Evolutionary conservation across 805 yeast species (phyloP).

Genomic region (Candida patagonica): DNA sequence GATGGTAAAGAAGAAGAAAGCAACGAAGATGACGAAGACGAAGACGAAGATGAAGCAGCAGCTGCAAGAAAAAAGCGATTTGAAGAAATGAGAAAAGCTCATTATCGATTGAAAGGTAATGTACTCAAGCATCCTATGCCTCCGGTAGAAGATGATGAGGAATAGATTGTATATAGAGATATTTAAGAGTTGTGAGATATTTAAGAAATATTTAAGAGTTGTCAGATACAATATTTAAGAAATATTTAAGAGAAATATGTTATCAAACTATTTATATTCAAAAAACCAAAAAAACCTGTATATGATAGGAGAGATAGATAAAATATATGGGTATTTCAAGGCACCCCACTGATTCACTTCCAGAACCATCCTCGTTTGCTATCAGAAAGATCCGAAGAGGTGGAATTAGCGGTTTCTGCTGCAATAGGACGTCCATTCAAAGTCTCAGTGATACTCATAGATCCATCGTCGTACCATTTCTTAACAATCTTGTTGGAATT

Average conservation of each 20-base stretch:
- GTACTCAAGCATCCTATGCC: slow-evolving; percentile 20
- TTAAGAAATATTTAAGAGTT: too few species aligned
- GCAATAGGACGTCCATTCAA: slow-evolving; percentile 5
- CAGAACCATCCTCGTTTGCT: slow-evolving; percentile 26
- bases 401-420: slow-evolving; percentile 8
- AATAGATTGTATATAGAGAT: too few species aligned
- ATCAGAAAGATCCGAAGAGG: too few species aligned
- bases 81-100: slow-evolving; percentile 71
- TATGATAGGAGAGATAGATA: neutral
- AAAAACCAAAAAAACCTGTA: too few species aligned
- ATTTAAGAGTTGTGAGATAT: too few species aligned
- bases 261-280: too few species aligned
- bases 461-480: slow-evolving; percentile 28
- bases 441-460: slow-evolving; percentile 21
- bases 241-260: too few species aligned
- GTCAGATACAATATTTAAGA: too few species aligned
- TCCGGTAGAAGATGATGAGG: slow-evolving; percentile 23
- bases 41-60: slow-evolving; percentile 36
- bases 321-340: too few species aligned
- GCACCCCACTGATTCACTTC: too few species aligned
- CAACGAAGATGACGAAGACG: slow-evolving; percentile 33
- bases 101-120: slow-evolving; percentile 47
- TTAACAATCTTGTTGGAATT: slow-evolving; percentile 23
- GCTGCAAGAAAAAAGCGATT: slow-evolving; percentile 59
- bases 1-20: slow-evolving; percentile 25